Conservation (phyloP, 1,284 basidiomycete genomes). For the Tylopilus sp. region DNA sequence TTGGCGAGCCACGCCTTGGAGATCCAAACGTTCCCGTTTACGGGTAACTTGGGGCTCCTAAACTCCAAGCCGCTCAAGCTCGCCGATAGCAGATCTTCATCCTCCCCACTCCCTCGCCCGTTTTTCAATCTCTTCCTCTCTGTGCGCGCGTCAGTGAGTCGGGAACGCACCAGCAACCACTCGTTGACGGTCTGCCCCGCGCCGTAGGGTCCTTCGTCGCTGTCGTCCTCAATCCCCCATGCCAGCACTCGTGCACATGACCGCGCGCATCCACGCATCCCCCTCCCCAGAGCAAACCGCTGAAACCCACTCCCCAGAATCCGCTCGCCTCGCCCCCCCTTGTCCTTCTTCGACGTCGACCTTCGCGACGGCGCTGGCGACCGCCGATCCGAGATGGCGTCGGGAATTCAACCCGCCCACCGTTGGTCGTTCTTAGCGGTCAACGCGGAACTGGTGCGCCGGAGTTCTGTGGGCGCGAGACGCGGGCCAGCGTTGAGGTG, state of each 20-base stretch:
- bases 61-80: constrained; percentile 6
- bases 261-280: constrained; percentile 62
- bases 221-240: constrained; percentile 31
- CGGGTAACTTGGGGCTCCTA: neutral
- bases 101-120: constrained; percentile 18
- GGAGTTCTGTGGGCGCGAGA: constrained; percentile 50
- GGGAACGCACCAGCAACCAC: constrained; percentile 50
- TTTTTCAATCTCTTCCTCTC: constrained; percentile 6
- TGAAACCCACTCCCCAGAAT: constrained; percentile 48
- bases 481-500: constrained; percentile 52
- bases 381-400: constrained; percentile 33
- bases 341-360: constrained; percentile 1
- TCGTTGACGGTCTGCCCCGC: constrained; percentile 29
- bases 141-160: constrained; percentile 37
- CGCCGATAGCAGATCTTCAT: constrained; percentile 29
- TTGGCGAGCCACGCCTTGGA: too few species aligned
- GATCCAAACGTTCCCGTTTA: too few species aligned
- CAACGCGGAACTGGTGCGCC: constrained; percentile 50
- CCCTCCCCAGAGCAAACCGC: constrained; percentile 64
- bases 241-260: constrained; percentile 54
- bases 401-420: constrained; percentile 56
- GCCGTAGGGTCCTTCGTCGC: constrained; percentile 28
- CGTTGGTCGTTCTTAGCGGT: constrained; percentile 66
- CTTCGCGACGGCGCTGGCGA: constrained; percentile 9
- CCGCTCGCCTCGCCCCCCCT: constrained; percentile 10